phyloP scores from a whole-genome alignment of 2,329 filamentous ascomycete genomes.

The Erysiphe pulchra region DNA sequence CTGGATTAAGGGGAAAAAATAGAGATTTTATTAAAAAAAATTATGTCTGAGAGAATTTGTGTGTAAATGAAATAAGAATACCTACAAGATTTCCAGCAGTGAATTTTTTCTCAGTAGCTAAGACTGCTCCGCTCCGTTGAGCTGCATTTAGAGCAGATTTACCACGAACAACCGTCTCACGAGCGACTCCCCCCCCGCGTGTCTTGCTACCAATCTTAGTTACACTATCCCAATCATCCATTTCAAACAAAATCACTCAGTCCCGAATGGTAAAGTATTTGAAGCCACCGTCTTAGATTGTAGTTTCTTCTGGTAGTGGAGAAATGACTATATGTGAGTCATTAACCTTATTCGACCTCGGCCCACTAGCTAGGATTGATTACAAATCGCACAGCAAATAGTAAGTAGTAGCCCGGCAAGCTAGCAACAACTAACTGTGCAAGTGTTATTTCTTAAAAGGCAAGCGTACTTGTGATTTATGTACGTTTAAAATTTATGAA shows the following conservation, averaged over 20 bases:
- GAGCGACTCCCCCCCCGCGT: slow-evolving; percentile 37
- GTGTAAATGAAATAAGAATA: slow-evolving; percentile 7
- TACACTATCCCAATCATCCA: slow-evolving; percentile 63
- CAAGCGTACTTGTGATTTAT: no score
- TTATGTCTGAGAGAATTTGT: not conserved
- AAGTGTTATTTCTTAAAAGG: no score
- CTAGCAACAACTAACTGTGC: no score
- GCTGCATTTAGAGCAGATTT: slow-evolving; percentile 71
- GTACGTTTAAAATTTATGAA: no score
- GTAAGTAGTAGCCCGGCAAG: no score
- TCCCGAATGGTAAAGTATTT: no score
- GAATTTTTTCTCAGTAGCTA: slow-evolving; percentile 84
- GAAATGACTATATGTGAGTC: no score
- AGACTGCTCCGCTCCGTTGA: slow-evolving; percentile 47
- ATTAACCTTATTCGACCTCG: no score
- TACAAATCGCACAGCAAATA: no score
- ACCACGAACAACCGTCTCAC: slow-evolving; percentile 76
- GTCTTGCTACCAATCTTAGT: slow-evolving; percentile 88
- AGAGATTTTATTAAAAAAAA: not conserved
- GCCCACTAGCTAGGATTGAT: no score
- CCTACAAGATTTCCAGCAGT: slow-evolving; percentile 54
- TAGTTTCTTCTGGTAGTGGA: no score
- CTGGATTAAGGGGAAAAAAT: not conserved
- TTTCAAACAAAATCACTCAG: slow-evolving; percentile 7
- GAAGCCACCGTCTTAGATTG: no score